phyloP scores from a whole-genome alignment of 306 rosid species.

The Canavalia gladiata region DNA sequence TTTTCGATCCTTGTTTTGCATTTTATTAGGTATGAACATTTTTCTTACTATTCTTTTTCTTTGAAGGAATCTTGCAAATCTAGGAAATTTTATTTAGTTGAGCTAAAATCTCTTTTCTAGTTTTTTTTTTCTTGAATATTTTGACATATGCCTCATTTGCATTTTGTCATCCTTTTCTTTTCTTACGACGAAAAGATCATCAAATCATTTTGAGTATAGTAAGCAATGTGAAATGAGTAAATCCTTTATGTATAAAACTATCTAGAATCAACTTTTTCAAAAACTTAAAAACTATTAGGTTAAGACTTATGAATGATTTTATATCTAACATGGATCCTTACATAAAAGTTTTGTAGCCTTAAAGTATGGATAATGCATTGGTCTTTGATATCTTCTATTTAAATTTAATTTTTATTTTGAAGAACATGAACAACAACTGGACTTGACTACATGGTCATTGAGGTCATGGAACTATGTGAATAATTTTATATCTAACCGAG shows the following conservation, averaged over 20 bases:
- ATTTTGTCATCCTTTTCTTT: background rate
- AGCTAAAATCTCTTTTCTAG: background rate
- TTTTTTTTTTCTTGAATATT: background rate
- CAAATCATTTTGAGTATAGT: background rate
- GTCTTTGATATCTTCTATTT: background rate
- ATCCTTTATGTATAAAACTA: background rate
- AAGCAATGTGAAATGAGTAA: background rate
- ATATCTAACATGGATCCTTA: background rate
- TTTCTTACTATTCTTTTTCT: background rate
- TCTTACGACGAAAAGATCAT: background rate
- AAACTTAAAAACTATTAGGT: background rate
- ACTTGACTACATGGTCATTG: background rate
- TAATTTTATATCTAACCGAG: background rate
- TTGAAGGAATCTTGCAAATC: conserved; percentile 30
- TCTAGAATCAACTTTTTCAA: background rate
- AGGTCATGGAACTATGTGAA: background rate
- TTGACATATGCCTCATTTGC: background rate
- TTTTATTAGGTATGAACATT: conserved; percentile 24
- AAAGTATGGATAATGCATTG: background rate
- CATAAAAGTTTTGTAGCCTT: background rate
- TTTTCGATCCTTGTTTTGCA: conserved; percentile 17
- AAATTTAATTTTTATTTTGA: background rate
- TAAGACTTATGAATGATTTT: background rate
- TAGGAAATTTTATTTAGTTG: background rate
- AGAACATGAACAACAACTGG: background rate